Conservation (phyloP, 768 basidiomycete genomes). For the Russula emetica region DNA sequence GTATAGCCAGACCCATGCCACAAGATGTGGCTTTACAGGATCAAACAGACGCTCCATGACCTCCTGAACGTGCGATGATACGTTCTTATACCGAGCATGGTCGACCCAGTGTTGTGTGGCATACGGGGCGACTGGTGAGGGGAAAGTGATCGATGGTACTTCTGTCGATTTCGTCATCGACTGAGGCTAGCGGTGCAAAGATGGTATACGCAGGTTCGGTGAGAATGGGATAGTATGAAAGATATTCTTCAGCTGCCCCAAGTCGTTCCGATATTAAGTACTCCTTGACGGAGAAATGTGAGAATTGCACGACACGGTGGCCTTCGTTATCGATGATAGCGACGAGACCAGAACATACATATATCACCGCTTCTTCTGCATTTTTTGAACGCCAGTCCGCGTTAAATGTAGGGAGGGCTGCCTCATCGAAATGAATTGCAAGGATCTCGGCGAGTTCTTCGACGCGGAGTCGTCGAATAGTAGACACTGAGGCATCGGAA, state of each 20-base stretch:
- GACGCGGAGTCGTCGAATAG: not conserved
- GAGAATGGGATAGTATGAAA: not conserved
- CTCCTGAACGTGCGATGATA: not conserved
- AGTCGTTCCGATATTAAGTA: not conserved
- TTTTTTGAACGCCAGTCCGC: not conserved
- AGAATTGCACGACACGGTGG: not conserved
- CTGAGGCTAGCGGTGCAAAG: not conserved
- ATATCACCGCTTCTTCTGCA: not conserved
- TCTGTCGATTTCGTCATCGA: not conserved
- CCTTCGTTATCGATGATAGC: not conserved
- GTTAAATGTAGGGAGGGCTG: not conserved
- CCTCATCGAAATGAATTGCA: not conserved
- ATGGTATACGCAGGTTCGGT: not conserved
- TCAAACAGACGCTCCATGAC: conserved; percentile 1
- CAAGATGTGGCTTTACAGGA: not conserved
- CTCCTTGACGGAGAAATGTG: not conserved
- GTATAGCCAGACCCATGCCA: conserved; percentile 11
- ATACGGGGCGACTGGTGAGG: not conserved
- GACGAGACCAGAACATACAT: not conserved
- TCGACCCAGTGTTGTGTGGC: conserved; percentile 10
- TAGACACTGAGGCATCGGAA: not conserved
- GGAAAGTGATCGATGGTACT: not conserved
- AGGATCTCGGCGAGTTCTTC: not conserved
- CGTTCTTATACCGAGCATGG: not conserved
- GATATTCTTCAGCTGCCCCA: not conserved